Percentiles rank a stretch among this genome's conserved stretches.
Evolutionary conservation across 768 basidiomycete genomes (phyloP).

Genomic region (Holtermannia corniformis): DNA sequence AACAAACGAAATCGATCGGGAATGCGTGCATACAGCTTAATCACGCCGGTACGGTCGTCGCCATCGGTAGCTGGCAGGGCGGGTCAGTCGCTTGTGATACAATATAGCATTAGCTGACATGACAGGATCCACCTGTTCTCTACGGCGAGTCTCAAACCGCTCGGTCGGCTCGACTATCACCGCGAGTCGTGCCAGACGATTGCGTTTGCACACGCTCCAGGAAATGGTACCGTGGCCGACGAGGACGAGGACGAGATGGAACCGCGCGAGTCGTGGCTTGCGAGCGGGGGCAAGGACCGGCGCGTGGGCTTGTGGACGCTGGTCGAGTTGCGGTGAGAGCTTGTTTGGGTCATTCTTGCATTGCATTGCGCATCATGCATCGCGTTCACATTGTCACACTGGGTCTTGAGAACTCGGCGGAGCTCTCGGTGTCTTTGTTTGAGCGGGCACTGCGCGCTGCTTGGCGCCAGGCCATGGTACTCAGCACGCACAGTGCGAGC

Average conservation of each 20-base stretch:
- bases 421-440: too few species aligned
- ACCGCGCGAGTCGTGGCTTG: constrained; percentile 49
- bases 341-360: too few species aligned
- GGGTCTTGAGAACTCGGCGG: too few species aligned
- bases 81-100: constrained; percentile 52
- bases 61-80: constrained; percentile 91
- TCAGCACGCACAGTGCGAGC: too few species aligned
- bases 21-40: constrained; percentile 68
- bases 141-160: constrained; percentile 64
- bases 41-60: constrained; percentile 67
- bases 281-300: constrained; percentile 57
- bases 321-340: constrained; percentile 36
- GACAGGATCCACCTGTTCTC: constrained; percentile 71
- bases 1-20: constrained; percentile 62
- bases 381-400: too few species aligned
- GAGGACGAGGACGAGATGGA: constrained; percentile 1
- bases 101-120: not conserved
- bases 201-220: constrained; percentile 51
- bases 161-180: constrained; percentile 78
- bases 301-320: constrained; percentile 63
- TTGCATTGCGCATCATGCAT: too few species aligned
- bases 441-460: too few species aligned
- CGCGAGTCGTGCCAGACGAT: constrained; percentile 65
- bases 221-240: not conserved
- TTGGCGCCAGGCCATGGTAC: too few species aligned